Base-by-base conservation (phyloP, 176 grass and related monocot species). In the Cymbopogon citratus region DNA sequence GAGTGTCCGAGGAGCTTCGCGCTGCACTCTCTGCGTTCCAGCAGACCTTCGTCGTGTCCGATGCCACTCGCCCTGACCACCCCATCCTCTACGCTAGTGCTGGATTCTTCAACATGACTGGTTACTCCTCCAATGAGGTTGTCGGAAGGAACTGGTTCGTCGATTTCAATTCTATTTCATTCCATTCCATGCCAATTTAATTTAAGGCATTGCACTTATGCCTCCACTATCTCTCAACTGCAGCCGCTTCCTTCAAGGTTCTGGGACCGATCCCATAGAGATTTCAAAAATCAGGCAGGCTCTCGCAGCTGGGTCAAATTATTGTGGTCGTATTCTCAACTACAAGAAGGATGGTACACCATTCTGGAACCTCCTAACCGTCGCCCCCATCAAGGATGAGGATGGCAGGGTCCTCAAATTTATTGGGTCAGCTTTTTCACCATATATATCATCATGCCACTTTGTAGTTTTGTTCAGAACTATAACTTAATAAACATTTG, bases 371-470 rank as follows among this genome's bases (percentile, higher is more conserved):
- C 95, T 98, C 44, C 59, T 98, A 40, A 98, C 95, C 6, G 67
- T 98, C 73, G 88, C 92, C 72, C 95, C 95, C 14, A 98, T 98
- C 86, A 98, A 98, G 85, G 90, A 93, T 84, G 92, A 94, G 74
- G 88, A 92, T 24, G 92, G 92, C 63, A 94, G 80, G 71, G 74
- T 90, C 66, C 92, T 98, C 57, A 94, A 98, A 71, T 98, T 92
- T 33, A 98, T 98, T 51, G 95, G 95, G 95, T 94, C 26, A 81
- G 87, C 66, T 81, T 14, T 46, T 4, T 46, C 44, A 46, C 15
- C 44, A 46, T 46, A 44, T 44, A 13, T 44, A 46, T 46, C 44
- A 46, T 46, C 44, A 13, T 46, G 44, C 13, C 44, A 46, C 4
- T 46, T 45, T 46, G 12, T 46, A 46, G 13, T 46, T 46, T 46